Conservation (phyloP, 2,329 filamentous ascomycete species). For the Escovopsis sp. region DNA sequence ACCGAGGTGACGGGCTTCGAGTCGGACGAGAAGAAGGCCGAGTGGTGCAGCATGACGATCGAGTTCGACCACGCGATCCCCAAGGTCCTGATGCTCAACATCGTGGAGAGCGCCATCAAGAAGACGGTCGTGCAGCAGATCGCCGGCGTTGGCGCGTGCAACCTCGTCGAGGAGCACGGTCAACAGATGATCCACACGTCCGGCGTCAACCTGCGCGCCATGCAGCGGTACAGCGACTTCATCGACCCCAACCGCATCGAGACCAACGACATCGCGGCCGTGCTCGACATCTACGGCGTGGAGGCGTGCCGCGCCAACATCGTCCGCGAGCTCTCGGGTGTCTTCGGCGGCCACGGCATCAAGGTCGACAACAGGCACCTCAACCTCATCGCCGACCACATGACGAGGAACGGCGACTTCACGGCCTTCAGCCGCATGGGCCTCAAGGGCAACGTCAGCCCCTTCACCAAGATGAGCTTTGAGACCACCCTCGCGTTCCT, state of each 20-base stretch:
- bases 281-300: slow-evolving; percentile 77
- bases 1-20: slow-evolving; percentile 60
- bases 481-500: slow-evolving; percentile 93
- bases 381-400: slow-evolving; percentile 91
- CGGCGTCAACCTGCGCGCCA: slow-evolving; percentile 78
- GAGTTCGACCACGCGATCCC: slow-evolving; percentile 68
- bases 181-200: slow-evolving; percentile 56
- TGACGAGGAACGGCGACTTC: slow-evolving; percentile 88
- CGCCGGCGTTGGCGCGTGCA: slow-evolving; percentile 58
- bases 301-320: slow-evolving; percentile 84
- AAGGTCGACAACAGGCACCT: slow-evolving; percentile 81
- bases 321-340: slow-evolving; percentile 67
- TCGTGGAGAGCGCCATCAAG: slow-evolving; percentile 69
- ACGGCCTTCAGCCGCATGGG: slow-evolving; percentile 87
- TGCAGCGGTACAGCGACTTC: slow-evolving; percentile 75
- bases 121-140: slow-evolving; percentile 81
- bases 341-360: slow-evolving; percentile 88
- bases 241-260: slow-evolving; percentile 76
- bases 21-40: slow-evolving; percentile 61
- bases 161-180: slow-evolving; percentile 45
- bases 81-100: slow-evolving; percentile 83
- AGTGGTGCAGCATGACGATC: slow-evolving; percentile 67
- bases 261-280: slow-evolving; percentile 84
- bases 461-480: slow-evolving; percentile 98
- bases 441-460: slow-evolving; percentile 67